Evolutionary conservation across 2,329 filamentous ascomycete species (phyloP).

Genomic region (Didymella pinodella): DNA sequence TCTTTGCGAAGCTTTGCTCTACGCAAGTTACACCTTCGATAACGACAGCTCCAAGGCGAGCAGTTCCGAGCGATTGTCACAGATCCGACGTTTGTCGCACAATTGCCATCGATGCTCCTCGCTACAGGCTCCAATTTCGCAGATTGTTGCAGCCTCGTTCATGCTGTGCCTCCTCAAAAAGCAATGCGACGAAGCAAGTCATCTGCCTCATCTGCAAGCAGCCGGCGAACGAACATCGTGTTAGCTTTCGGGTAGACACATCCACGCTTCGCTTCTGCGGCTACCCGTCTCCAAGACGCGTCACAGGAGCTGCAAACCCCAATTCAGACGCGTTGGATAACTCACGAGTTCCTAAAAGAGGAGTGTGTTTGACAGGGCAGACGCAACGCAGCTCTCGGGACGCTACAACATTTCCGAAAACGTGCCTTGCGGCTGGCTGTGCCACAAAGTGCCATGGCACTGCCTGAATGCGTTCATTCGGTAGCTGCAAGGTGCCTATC

Average conservation of each 20-base stretch:
- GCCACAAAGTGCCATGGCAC: slow-evolving; percentile 16
- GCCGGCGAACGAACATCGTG: slow-evolving; percentile 21
- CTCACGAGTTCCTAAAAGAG: slow-evolving; percentile 12
- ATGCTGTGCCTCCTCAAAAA: slow-evolving; percentile 26
- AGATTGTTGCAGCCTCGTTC: slow-evolving; percentile 25
- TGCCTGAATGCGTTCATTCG: slow-evolving; percentile 10
- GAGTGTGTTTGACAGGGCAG: slow-evolving; percentile 19
- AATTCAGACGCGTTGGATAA: slow-evolving; percentile 4
- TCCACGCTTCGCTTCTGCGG: slow-evolving; percentile 13
- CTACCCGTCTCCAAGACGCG: slow-evolving; percentile 10
- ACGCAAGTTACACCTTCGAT: neutral
- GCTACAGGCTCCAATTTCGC: slow-evolving; percentile 23
- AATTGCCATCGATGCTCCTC: slow-evolving; percentile 27
- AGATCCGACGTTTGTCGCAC: slow-evolving; percentile 30
- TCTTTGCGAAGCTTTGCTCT: neutral
- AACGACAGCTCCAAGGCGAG: neutral
- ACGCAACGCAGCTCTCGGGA: slow-evolving; percentile 17
- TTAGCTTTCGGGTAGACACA: slow-evolving; percentile 13
- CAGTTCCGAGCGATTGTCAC: slow-evolving; percentile 21
- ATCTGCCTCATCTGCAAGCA: slow-evolving; percentile 9
- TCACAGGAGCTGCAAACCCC: slow-evolving; percentile 11
- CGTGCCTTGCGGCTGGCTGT: slow-evolving; percentile 27
- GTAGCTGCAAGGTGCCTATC: slow-evolving; percentile 26
- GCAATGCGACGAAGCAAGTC: slow-evolving; percentile 6
- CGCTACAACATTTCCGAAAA: slow-evolving; percentile 21